Evolutionary conservation across 225 moss, liverwort and hornwort genomes (phyloP).

Genomic region (Sphagnum tenellum): DNA sequence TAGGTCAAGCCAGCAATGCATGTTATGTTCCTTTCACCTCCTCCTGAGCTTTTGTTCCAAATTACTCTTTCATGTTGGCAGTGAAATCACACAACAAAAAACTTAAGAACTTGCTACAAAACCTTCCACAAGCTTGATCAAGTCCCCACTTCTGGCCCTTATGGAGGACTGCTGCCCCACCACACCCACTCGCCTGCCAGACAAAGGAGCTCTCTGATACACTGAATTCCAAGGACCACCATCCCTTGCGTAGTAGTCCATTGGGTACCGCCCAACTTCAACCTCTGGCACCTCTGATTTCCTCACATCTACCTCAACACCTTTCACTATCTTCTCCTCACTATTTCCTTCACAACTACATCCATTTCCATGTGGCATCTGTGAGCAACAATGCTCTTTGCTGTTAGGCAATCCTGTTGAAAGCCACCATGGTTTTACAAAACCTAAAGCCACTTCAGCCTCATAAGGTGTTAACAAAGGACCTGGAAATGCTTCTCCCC

Average conservation of each 20-base stretch:
- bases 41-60: too few relatives aligned
- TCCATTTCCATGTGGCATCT: conserved; percentile 9
- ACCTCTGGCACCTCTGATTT: conserved; percentile 15
- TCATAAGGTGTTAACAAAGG: conserved; percentile 88
- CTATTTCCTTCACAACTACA: background rate
- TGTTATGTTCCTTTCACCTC: too few relatives aligned
- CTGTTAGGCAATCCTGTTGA: conserved; percentile 1
- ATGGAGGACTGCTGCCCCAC: too few relatives aligned
- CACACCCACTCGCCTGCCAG: conserved; percentile 24
- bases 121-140: too few relatives aligned
- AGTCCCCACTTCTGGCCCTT: too few relatives aligned
- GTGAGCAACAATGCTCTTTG: background rate
- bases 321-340: background rate
- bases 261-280: conserved; percentile 64
- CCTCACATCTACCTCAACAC: background rate
- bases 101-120: too few relatives aligned
- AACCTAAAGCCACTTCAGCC: conserved; percentile 91
- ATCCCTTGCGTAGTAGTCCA: conserved; percentile 91
- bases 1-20: too few relatives aligned
- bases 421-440: conserved; percentile 91
- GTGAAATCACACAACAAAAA: too few relatives aligned
- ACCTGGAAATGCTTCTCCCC: conserved; percentile 83
- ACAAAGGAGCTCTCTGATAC: conserved; percentile 41
- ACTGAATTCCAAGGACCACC: conserved; percentile 90
- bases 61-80: too few relatives aligned